phyloP scores from a whole-genome alignment of 1,139 yeast genomes.

The Pichia sp. region DNA sequence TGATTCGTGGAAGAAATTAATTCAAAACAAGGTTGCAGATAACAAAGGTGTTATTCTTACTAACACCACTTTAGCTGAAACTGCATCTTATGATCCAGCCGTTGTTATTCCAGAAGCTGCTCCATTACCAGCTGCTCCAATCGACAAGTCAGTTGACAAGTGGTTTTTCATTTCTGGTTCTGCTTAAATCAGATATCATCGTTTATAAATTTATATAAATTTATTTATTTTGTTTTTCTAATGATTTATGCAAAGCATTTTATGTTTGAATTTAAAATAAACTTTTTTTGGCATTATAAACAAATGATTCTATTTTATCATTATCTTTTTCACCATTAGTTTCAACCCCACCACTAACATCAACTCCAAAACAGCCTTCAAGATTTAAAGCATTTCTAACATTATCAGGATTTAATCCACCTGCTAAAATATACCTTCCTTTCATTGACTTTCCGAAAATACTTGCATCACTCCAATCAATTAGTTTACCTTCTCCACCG shows the following conservation, averaged over 20 bases:
- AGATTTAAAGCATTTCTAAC: constrained; percentile 45
- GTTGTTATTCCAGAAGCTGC: constrained; percentile 64
- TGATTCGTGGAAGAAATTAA: constrained; percentile 65
- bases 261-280: not conserved
- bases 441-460: constrained; percentile 33
- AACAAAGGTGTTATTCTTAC: constrained; percentile 52
- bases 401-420: constrained; percentile 77
- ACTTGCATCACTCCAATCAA: constrained; percentile 60
- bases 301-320: constrained; percentile 51
- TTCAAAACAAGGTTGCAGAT: constrained; percentile 41
- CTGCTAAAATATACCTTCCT: constrained; percentile 69
- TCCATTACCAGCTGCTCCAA: constrained; percentile 80
- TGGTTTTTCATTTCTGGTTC: constrained; percentile 98
- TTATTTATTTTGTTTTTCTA: not conserved
- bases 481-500: constrained; percentile 83
- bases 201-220: not conserved
- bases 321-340: constrained; percentile 66
- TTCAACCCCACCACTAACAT: constrained; percentile 95
- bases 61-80: constrained; percentile 63
- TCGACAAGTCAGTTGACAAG: constrained; percentile 94
- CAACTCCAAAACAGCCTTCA: constrained; percentile 71
- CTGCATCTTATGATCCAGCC: constrained; percentile 46
- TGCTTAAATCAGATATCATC: constrained; percentile 33
- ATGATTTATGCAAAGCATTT: not conserved
- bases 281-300: constrained; percentile 39